Base-by-base conservation (phyloP, 2,329 filamentous ascomycete species). In the Nemania abortiva region DNA sequence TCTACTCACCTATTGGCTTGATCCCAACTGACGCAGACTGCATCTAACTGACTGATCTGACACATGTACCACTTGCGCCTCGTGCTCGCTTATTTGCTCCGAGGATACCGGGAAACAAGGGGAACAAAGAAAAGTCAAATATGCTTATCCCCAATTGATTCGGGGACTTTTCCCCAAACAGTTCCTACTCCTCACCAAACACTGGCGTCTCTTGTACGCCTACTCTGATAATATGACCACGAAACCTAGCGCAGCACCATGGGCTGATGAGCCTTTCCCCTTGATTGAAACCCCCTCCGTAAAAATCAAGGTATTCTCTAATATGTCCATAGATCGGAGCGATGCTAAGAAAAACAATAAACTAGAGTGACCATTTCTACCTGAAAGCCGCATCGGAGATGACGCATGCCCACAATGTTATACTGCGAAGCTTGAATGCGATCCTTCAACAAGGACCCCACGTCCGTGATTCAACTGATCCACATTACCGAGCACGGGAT, bases 361-460 rank as follows among this genome's bases (percentile, higher is more conserved):
- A 34, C 11, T n/a, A 72, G 68, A 62, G 63, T 22, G 31, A 57
- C 63, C 75, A 75, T 45, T 75, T 65, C 27, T 78, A 74, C 10
- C 70, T 70, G 15, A 18, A 13, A 15, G 53, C 59, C 13, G 69
- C 69, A 13, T 56, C 63, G 1, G 68, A 76, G 37, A 77, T 83
- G 42, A 63, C 74, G 0, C 68, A 74, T 11, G 69, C 75, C 6
- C 60, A 67, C 0, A 75, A 75, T 29, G 57, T 73, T 3, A 55
- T 79, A 1, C 66, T 77, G 15, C 74, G 78, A 0, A 77, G 77
- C n/a, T 69, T 80, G 27, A 77, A 80, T 50, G 64, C 77, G 56
- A 76, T 81, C 47, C 69, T 79, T 55, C 75, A 76, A 29, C 80
- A 82, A 71, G 77, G 75, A 53, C 71, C 73, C 52, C 59, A 74